Base-by-base conservation (phyloP, 345 rosid genomes). In the Mangifera indica region DNA sequence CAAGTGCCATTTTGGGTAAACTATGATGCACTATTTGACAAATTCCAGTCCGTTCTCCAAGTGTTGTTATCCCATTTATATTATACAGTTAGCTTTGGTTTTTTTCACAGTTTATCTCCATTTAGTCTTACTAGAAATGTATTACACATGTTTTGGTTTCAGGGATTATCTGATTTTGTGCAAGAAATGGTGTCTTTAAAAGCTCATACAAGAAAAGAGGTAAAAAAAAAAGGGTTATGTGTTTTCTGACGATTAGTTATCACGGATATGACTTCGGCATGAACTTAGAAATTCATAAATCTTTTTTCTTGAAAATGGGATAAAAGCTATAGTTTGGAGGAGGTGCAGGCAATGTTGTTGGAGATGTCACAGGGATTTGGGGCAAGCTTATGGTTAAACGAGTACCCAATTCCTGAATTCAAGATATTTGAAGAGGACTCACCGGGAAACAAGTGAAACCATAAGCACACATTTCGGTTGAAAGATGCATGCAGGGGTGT, bases 111-210 rank as follows among this genome's bases (percentile, higher is more conserved):
- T 34, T 34, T 34, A 34, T 34, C 37, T 34, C 37, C 37, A 34
- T 34, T 34, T 34, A 34, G 4, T 34, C 6, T 34, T 3, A 0
- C 37, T 34, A 34, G 6, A 5, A 34, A 34, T 8, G n/a, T n/a
- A n/a, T n/a, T n/a, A n/a, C n/a, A n/a, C n/a, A n/a, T 17, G 26
- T 54, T 15, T 24, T 55, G 58, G 14, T 5, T 77, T 29, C 81
- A 88, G 88, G 93, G 85, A 1, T 81, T 85, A 24, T 82, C 67
- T 26, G 89, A 84, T 69, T 89, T 89, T 78, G 69, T 78, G 10
- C 80, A 71, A 54, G 93, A 89, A 78, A 77, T 89, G 80, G 4
- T 71, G 34, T 74, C 80, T 74, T 79, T 85, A 32, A 78, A 85
- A 84, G 81, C 86, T 12, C 79, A 85, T 59, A 68, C 76, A 10